Evolutionary conservation across 1,139 yeast genomes (phyloP).

Genomic region (Pichia sp.): DNA sequence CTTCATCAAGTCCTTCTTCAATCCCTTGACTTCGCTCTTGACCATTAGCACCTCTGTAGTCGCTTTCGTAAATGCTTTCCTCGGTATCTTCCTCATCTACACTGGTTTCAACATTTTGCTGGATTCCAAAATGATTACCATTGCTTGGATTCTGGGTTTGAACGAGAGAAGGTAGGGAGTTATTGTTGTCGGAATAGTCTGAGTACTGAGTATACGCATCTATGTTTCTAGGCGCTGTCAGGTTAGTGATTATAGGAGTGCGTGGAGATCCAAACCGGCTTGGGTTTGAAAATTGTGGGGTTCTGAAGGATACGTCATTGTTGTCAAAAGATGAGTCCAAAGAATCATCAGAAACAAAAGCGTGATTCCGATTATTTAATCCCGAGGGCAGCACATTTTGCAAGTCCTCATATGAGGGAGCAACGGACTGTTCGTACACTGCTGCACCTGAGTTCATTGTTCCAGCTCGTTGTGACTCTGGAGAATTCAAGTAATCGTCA

Average conservation of each 20-base stretch:
- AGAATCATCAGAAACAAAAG: constrained; percentile 13
- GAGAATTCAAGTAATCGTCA: constrained; percentile 22
- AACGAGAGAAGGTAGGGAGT: background rate
- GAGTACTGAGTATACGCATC: background rate
- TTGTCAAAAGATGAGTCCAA: constrained; percentile 16
- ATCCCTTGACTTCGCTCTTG: background rate
- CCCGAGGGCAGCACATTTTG: background rate
- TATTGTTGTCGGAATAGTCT: background rate
- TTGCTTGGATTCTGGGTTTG: background rate
- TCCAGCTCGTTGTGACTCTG: constrained; percentile 10
- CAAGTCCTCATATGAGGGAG: constrained; percentile 9
- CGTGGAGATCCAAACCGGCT: constrained; percentile 8
- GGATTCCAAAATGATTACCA: background rate
- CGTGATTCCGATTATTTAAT: constrained; percentile 9
- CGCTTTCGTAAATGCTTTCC: background rate
- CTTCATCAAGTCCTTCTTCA: background rate
- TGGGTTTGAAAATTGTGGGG: constrained; percentile 9
- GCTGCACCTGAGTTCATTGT: constrained; percentile 19
- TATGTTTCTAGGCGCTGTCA: background rate
- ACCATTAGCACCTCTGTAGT: background rate
- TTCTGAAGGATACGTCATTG: constrained; percentile 6
- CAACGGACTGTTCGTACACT: constrained; percentile 14
- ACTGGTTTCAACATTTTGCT: background rate
- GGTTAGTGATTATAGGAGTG: constrained; percentile 5
- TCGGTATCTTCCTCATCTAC: background rate